Evolutionary conservation across 148 eudicot genomes (phyloP).

Genomic region (Rhododendron griersonianum): DNA sequence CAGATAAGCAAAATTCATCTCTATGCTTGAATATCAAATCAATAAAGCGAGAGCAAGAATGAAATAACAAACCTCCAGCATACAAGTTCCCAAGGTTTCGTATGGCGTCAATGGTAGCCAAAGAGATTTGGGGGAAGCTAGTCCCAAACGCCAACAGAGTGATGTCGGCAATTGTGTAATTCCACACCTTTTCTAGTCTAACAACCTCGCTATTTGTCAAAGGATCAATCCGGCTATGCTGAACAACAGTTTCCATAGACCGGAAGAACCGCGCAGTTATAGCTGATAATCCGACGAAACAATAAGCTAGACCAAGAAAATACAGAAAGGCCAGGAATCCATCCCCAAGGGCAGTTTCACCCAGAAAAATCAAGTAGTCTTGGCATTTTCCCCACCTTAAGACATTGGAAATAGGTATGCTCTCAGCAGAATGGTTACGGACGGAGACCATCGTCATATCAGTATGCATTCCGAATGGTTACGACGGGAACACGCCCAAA

Average conservation of each 20-base stretch:
- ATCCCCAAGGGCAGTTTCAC: not conserved
- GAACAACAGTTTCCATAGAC: conserved; percentile 89
- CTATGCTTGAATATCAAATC: not conserved
- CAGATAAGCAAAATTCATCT: not conserved
- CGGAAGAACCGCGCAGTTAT: conserved; percentile 79
- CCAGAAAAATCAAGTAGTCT: conserved; percentile 39
- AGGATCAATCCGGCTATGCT: conserved; percentile 71
- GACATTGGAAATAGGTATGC: conserved; percentile 2
- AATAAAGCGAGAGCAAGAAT: not conserved
- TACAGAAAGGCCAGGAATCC: conserved; percentile 54
- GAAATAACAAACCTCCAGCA: conserved; percentile 75
- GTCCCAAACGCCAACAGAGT: conserved; percentile 85
- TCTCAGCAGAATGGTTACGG: conserved; percentile 9
- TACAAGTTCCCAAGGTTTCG: conserved; percentile 63
- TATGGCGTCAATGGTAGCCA: conserved; percentile 85
- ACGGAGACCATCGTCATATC: conserved; percentile 18
- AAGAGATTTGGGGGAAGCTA: conserved; percentile 90
- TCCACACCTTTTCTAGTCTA: conserved; percentile 73
- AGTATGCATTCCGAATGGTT: not conserved
- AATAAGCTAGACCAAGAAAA: conserved; percentile 61
- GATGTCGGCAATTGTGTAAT: conserved; percentile 83
- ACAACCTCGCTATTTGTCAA: conserved; percentile 38
- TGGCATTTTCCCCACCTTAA: conserved; percentile 33
- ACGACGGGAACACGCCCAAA: no score
- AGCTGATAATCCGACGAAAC: conserved; percentile 83